Conservation (phyloP, 192 early-diverging fungal species). For the Umbelopsis vinacea region DNA sequence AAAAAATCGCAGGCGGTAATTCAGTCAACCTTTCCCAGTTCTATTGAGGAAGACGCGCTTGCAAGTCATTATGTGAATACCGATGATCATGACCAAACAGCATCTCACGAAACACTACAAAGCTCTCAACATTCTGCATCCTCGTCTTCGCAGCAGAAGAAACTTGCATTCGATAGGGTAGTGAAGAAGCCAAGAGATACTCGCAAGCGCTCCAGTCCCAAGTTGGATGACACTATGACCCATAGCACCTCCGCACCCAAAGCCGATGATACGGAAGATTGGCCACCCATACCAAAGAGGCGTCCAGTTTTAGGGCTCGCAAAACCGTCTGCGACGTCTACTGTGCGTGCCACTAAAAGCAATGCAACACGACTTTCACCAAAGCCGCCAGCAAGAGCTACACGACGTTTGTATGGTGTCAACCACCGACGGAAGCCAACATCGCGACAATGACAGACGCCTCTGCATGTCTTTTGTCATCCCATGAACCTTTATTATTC, state of each 20-base stretch:
- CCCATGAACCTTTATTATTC: no score
- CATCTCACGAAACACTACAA: neutral
- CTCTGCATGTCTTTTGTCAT: neutral
- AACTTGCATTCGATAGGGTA: neutral
- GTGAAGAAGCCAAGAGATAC: neutral
- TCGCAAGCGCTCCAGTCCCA: neutral
- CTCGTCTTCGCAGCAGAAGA: neutral
- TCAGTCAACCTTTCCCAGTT: neutral
- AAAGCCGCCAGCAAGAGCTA: neutral
- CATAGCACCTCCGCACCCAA: neutral
- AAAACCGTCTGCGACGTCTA: neutral
- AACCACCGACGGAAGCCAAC: neutral
- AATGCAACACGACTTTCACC: neutral
- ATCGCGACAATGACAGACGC: neutral
- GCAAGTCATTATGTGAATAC: neutral
- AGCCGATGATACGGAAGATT: neutral
- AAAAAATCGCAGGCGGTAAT: neutral
- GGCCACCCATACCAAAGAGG: neutral
- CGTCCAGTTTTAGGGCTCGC: constrained; percentile 4
- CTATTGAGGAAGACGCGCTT: neutral
- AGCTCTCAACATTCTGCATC: neutral
- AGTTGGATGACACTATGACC: neutral
- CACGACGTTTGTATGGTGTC: neutral
- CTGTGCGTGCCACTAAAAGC: neutral
- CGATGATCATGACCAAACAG: neutral